Evolutionary conservation across 1,139 yeast genomes (phyloP).

Genomic region (Zygosaccharomyces pseudobailii): DNA sequence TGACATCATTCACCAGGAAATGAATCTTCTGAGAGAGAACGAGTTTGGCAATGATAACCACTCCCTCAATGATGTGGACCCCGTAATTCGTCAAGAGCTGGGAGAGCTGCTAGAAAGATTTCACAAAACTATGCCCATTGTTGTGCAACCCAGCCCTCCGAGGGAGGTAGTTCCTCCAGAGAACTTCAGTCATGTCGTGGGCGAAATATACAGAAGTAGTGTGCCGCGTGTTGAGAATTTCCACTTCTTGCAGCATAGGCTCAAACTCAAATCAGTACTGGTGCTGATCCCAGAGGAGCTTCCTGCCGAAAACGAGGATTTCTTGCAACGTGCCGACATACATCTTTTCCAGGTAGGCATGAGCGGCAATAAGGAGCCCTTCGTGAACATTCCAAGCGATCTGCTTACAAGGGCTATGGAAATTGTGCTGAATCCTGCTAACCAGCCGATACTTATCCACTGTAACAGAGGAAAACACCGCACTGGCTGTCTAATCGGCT

Average conservation of each 20-base stretch:
- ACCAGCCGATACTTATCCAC: slow-evolving; percentile 88
- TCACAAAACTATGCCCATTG: slow-evolving; percentile 8
- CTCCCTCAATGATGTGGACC: slow-evolving; percentile 12
- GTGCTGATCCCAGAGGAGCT: slow-evolving; percentile 90
- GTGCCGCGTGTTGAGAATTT: slow-evolving; percentile 86
- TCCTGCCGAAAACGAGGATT: slow-evolving; percentile 68
- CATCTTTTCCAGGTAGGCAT: slow-evolving; percentile 80
- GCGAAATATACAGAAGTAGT: slow-evolving; percentile 76
- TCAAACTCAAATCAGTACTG: slow-evolving; percentile 67
- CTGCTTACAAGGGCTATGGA: slow-evolving; percentile 76
- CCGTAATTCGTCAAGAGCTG: slow-evolving; percentile 12
- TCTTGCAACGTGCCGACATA: slow-evolving; percentile 57
- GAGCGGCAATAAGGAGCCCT: slow-evolving; percentile 95
- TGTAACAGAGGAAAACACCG: slow-evolving; percentile 96
- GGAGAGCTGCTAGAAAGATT: slow-evolving; percentile 16
- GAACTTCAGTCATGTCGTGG: slow-evolving; percentile 81
- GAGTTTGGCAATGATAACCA: slow-evolving; percentile 12
- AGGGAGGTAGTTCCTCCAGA: slow-evolving; percentile 63
- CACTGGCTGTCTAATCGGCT: slow-evolving; percentile 94
- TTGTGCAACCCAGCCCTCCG: neutral
- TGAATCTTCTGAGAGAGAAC: slow-evolving; percentile 7
- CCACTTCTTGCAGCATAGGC: slow-evolving; percentile 50
- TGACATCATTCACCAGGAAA: slow-evolving; percentile 16
- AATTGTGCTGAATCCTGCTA: slow-evolving; percentile 73
- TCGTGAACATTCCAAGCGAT: slow-evolving; percentile 75